Evolutionary conservation across 192 early-diverging fungal genomes (phyloP), one percentile per base, ranked within the genome.

Genomic region (Geranomyces michiganensis): DNA sequence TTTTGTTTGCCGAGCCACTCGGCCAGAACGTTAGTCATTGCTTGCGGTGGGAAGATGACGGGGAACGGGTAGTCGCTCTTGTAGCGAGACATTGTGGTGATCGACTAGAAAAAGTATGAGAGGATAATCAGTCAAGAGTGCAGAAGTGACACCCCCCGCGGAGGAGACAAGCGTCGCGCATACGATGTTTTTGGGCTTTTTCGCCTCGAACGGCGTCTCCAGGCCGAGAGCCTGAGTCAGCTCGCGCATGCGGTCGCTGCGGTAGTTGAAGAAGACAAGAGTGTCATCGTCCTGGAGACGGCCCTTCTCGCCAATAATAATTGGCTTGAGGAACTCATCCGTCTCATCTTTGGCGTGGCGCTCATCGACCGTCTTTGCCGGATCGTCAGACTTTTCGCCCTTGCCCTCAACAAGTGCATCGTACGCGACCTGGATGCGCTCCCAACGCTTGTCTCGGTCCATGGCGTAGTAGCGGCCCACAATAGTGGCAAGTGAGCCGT

Each of bases 371-470:
- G 81, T 86, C 68, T 76, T 64, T 44, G 93, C 48, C 22, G 84
- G 81, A 70, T 92, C 89, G 8, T 53, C 29, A 21, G 81, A 67
- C 77, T 88, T 87, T 75, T 95, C 94, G 17, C 80, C 85, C 44
- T 69, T 61, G 19, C 76, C 97, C 90, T 64, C 79, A 33, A 92
- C 90, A 75, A 99, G 80, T 43, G 85, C 94, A 56, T 99, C 95
- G 73, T 96, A 91, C 36, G 98, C 98, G 44, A 95, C 80, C 86
- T 96, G 89, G 56, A 98, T 77, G 61, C 98, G 89, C 87, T 99
- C 98, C 98, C 98, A 99, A 67, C 98, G 91, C 90, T 99, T 99
- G 82, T 99, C 98, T 78, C 98, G 93, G 80, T 99, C 98, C 98
- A 99, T 99, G 64, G 96, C 96, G 78, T 97, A 99, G 90, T 99